A percentile compares a stretch with the other conserved stretches of the same genome.
These are phyloP conservation scores for Solanum chacoense DNA, from an alignment of 305 asterid species.

Conservation along the genomic window DNA sequence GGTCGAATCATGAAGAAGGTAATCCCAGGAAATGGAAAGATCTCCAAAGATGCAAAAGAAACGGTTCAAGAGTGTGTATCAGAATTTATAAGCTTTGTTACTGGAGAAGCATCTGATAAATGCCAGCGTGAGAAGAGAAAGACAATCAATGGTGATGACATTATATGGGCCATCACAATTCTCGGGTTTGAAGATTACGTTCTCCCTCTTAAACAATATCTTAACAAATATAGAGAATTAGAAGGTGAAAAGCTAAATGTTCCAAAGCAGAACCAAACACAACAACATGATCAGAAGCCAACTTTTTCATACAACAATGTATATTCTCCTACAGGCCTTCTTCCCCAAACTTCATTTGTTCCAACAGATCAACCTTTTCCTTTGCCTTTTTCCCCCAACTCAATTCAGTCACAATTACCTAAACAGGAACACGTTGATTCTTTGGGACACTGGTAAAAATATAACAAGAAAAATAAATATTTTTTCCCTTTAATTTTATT, in stretches of 20 bases:
- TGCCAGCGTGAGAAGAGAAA: slow-evolving; percentile 77
- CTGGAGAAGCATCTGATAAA: slow-evolving; percentile 85
- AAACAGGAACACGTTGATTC: slow-evolving; percentile 2
- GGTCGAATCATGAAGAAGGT: slow-evolving; percentile 78
- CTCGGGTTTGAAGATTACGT: slow-evolving; percentile 77
- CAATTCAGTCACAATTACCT: slow-evolving; percentile 1
- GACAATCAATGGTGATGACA: slow-evolving; percentile 80
- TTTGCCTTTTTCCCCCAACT: not conserved
- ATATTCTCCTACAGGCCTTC: not conserved
- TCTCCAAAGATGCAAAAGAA: slow-evolving; percentile 76
- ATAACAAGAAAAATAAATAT: not conserved
- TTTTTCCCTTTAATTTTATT: not conserved
- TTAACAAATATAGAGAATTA: slow-evolving; percentile 68
- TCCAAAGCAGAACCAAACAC: not conserved
- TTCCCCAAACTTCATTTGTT: not conserved
- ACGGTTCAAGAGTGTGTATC: slow-evolving; percentile 87
- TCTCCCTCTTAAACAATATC: slow-evolving; percentile 55
- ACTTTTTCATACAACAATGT: not conserved
- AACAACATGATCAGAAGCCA: not conserved
- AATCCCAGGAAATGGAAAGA: slow-evolving; percentile 72
- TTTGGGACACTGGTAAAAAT: not conserved
- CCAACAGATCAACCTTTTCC: not conserved
- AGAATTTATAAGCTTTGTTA: slow-evolving; percentile 79
- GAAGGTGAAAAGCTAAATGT: slow-evolving; percentile 51
- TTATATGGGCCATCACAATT: slow-evolving; percentile 74